Evolutionary conservation across 108 stramenopile species (phyloP), one percentile per base, ranked within the genome.

Genomic region (Conticribra guillardii): DNA sequence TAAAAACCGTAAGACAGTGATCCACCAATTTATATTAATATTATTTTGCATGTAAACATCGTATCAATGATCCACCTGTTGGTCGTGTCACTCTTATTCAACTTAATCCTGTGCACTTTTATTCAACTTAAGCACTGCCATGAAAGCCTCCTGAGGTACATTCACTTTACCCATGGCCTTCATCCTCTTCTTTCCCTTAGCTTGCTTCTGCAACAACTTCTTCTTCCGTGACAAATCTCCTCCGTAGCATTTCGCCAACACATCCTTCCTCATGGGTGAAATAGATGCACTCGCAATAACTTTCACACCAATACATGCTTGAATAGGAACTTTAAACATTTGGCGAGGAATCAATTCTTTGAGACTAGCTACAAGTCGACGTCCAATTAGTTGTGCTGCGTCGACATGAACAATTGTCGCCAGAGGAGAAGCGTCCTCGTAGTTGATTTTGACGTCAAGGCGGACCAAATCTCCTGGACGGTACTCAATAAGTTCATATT

Each of bases 291-390:
- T 82, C 51, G 97, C 95, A 48, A 97, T 73, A 16, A 97, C 85
- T 69, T 99, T 98, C 30, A 84, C 89, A 2, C 98, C 98, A 7
- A 94, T 80, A 51, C 87, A 87, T 17, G 94, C 96, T 78, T 99
- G 99, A 59, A 99, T 98, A 16, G 97, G 97, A n/a, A 99, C 92
- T 74, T 97, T 95, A 84, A 99, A 99, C 93, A 98, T 95, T 77
- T 99, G 98, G 5, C 98, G 86, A 14, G 97, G 96, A 62, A 99
- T 99, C 45, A 91, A 58, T 61, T 97, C 87, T 83, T 97, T 97
- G 17, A 99, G 88, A 47, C 87, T 86, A 3, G 83, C 83, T 15
- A 89, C 89, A 18, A 99, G 82, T 27, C 73, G 55, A 34, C 96
- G 80, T 34, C 96, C 91, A 7, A 95, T 72, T 11, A 64, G 50